phyloP scores from a whole-genome alignment of 441 rosid species.

The Populus hybrid region DNA sequence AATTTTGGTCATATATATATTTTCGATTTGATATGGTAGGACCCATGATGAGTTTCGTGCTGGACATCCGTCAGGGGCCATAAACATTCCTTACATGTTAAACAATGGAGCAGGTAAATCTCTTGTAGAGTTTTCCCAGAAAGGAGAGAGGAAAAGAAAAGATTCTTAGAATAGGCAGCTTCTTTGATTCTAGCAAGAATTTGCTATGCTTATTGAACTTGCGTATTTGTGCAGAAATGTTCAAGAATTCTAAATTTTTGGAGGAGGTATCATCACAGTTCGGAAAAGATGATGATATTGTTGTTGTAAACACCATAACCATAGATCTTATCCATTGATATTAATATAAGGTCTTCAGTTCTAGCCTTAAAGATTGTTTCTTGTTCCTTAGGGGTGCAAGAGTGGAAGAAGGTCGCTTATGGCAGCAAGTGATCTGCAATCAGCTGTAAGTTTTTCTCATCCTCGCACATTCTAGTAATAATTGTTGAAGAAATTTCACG shows the following conservation, averaged over 20 bases:
- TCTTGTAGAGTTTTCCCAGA: not conserved
- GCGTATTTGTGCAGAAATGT: slow-evolving; percentile 21
- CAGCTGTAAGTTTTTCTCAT: slow-evolving; percentile 25
- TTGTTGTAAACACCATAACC: slow-evolving; percentile 12
- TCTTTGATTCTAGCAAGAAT: not conserved
- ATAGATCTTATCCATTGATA: not conserved
- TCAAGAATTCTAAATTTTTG: slow-evolving; percentile 26
- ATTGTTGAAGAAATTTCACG: not conserved
- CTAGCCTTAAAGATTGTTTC: not conserved
- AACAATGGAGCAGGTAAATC: slow-evolving; percentile 20
- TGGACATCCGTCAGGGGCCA: slow-evolving; percentile 36
- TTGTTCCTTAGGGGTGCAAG: slow-evolving; percentile 31
- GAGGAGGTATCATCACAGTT: slow-evolving; percentile 31
- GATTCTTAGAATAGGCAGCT: not conserved
- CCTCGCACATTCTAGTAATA: not conserved
- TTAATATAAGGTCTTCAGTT: too few species aligned
- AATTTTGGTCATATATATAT: not conserved
- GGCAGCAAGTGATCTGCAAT: slow-evolving; percentile 36
- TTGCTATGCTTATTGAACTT: not conserved
- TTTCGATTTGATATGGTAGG: slow-evolving; percentile 15
- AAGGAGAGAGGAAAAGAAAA: not conserved
- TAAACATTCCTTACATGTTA: slow-evolving; percentile 35
- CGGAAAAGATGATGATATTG: slow-evolving; percentile 20
- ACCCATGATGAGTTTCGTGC: slow-evolving; percentile 33
- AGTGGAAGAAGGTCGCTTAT: slow-evolving; percentile 35